Percentiles rank a stretch among this genome's conserved stretches.
Conservation (phyloP, 2,329 filamentous ascomycete species). For the Xylaria arbuscula region DNA sequence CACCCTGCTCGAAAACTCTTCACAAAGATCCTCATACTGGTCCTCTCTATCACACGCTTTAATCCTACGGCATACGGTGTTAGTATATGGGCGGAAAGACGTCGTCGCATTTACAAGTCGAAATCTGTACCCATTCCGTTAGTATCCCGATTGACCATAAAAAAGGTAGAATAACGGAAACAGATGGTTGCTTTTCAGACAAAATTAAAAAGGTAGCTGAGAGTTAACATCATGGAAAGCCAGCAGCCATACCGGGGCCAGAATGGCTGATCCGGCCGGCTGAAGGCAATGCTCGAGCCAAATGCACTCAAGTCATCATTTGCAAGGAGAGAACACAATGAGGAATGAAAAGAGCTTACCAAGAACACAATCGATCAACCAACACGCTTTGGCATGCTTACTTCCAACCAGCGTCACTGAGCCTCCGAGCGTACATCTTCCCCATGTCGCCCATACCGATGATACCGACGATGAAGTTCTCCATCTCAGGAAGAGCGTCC, state of each 20-base stretch:
- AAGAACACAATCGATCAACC: conserved; percentile 41
- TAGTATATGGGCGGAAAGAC: conserved; percentile 35
- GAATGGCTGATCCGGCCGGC: conserved; percentile 75
- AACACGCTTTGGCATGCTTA: conserved; percentile 61
- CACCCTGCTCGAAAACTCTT: conserved; percentile 91
- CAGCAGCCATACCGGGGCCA: conserved; percentile 71
- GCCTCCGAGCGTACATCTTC: conserved; percentile 92
- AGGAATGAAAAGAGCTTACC: conserved; percentile 52
- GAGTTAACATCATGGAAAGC: conserved; percentile 97
- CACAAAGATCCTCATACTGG: conserved; percentile 81
- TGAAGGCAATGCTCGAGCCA: conserved; percentile 96
- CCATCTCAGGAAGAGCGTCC: conserved; percentile 61
- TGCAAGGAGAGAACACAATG: conserved; percentile 47
- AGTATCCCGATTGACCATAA: conserved; percentile 36
- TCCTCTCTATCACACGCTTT: conserved; percentile 94
- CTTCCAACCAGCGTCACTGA: conserved; percentile 97
- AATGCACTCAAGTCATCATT: conserved; percentile 99
- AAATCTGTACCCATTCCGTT: conserved; percentile 35
- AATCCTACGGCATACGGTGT: conserved; percentile 69
- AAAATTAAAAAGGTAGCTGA: conserved; percentile 94
- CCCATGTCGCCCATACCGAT: conserved; percentile 99
- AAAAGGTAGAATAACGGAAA: conserved; percentile 17
- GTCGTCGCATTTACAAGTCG: conserved; percentile 18
- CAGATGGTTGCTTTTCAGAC: conserved; percentile 74
- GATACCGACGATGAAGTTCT: conserved; percentile 84